Conservation (phyloP, 1,284 basidiomycete genomes). For the Tremellales sp. region DNA sequence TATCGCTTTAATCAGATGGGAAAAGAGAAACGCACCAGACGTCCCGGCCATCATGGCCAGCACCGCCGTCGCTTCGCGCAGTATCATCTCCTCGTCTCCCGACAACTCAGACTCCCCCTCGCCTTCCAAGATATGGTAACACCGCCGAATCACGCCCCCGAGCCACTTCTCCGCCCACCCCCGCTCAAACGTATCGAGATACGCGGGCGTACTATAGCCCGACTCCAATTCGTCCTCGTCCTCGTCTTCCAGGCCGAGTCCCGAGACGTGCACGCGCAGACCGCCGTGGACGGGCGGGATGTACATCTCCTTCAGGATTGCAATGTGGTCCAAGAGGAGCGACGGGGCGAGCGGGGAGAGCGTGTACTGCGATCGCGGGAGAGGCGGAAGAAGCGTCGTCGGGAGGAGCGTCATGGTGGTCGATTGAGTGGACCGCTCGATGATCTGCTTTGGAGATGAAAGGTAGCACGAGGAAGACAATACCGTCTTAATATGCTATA, state of each 20-base stretch:
- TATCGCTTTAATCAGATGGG: background rate
- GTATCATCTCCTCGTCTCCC: conserved; percentile 34
- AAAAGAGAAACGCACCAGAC: conserved; percentile 52
- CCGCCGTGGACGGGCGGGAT: conserved; percentile 45
- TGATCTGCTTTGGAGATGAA: too few species aligned
- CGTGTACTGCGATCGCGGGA: conserved; percentile 34
- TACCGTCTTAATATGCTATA: too few species aligned
- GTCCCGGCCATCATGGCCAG: conserved; percentile 63
- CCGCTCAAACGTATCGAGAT: conserved; percentile 45
- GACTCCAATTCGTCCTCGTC: conserved; percentile 18
- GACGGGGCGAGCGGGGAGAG: conserved; percentile 26
- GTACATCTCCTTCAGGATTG: conserved; percentile 35
- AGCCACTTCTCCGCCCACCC: conserved; percentile 50
- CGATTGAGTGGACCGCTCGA: too few species aligned
- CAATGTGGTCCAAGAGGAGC: conserved; percentile 34
- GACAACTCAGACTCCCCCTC: conserved; percentile 14
- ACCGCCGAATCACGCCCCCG: conserved; percentile 39
- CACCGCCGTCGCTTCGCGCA: conserved; percentile 63
- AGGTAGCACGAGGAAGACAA: too few species aligned
- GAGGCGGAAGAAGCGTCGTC: conserved; percentile 33
- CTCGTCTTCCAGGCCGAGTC: conserved; percentile 14
- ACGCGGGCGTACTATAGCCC: conserved; percentile 11
- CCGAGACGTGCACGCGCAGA: conserved; percentile 23
- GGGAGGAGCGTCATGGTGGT: conserved; percentile 20
- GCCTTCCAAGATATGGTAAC: conserved; percentile 39